phyloP scores from a whole-genome alignment of 352 stramenopile genomes.

The Pythium insidiosum region DNA sequence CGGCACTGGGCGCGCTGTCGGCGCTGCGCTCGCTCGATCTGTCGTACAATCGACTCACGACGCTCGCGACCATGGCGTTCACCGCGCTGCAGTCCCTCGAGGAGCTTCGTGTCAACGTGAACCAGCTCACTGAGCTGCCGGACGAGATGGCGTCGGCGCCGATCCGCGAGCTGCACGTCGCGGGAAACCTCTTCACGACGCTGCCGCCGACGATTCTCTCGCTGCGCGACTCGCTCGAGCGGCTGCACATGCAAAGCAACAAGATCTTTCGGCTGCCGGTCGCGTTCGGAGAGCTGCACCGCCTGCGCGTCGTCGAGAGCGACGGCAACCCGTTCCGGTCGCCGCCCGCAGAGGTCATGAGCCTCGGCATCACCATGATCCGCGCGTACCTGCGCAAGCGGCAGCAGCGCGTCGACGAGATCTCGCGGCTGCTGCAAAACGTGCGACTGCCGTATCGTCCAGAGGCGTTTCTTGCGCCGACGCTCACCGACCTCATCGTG shows the following conservation, averaged over 20 bases:
- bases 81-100: conserved; percentile 30
- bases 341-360: conserved; percentile 55
- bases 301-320: conserved; percentile 37
- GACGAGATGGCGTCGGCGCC: conserved; percentile 20
- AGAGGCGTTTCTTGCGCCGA: conserved; percentile 32
- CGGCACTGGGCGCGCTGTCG: conserved; percentile 28
- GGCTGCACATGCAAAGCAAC: conserved; percentile 65
- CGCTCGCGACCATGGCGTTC: conserved; percentile 37
- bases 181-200: conserved; percentile 41
- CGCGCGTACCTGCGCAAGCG: conserved; percentile 44
- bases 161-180: conserved; percentile 50
- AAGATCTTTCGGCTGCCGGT: conserved; percentile 49
- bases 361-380: conserved; percentile 36
- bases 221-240: conserved; percentile 31
- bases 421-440: conserved; percentile 55
- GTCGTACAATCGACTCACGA: conserved; percentile 53
- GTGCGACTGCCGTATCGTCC: conserved; percentile 26
- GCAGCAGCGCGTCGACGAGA: conserved; percentile 49
- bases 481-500: conserved; percentile 22
- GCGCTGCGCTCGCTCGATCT: conserved; percentile 35
- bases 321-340: conserved; percentile 73
- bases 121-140: conserved; percentile 54
- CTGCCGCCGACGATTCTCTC: conserved; percentile 34
- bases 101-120: conserved; percentile 39
- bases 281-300: conserved; percentile 37